Evolutionary conservation across 2,329 filamentous ascomycete species (phyloP), one percentile per base, ranked within the genome.

Genomic region (Aschersonia sp.): DNA sequence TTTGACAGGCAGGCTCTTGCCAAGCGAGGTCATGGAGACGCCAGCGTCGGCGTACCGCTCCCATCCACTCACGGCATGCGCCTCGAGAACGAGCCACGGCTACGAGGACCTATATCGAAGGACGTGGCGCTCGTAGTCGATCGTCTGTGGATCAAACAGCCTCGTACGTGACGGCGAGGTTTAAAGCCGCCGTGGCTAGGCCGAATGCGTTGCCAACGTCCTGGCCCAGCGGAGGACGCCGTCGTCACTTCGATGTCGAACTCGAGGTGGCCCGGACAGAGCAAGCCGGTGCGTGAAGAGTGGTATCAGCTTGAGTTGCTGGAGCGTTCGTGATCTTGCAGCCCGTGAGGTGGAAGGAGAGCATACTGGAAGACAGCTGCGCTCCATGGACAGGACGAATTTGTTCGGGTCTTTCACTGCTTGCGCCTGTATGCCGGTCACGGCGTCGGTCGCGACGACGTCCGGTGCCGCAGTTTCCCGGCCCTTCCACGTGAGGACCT

Each of bases 181-280:
- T 68, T 60, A 77, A 79, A 3, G 69, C 67, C 0, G 76, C 76
- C 55, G 78, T 74, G 9, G 77, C 76, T 30, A 79, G 60, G 6
- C 77, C 76, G 5, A 80, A 75, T 0, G 76, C 73, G 51, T 80
- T 80, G 28, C 75, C 72, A n/a, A 80, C 65, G 9, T 76, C 77
- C 53, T 80, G 76, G 0, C 77, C 76, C 0, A 80, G 20, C 20
- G 20, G 20, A 61, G 3, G 76, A 76, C 0, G 75, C 76, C 0
- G 77, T 80, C 1, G 76, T 79, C 4, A 80, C 72, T 59, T 80
- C 74, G 48, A 79, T 68, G 64, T 80, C 74, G 48, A 78, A 77
- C 57, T 80, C 74, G 0, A 75, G 75, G 54, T 74, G 74, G 1
- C 71, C 74, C 0, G 72, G 75, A 46, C 72, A 75, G n/a, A 77